Conservation (phyloP, 2,329 filamentous ascomycete genomes). For the Tolypocladium nubicola region DNA sequence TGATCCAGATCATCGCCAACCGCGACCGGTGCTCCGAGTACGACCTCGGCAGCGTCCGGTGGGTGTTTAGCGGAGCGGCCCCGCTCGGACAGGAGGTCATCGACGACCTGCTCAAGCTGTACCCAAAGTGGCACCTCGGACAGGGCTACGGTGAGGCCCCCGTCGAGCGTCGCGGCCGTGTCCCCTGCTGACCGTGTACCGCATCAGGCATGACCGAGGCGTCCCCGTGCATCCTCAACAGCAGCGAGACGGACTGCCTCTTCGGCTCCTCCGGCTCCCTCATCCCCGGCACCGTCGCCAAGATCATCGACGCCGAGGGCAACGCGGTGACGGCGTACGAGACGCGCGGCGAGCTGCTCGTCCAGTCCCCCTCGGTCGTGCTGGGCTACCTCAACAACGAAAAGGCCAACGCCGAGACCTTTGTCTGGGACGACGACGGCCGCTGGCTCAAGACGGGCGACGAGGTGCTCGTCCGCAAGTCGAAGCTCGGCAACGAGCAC, state of each 20-base stretch:
- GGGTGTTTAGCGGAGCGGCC: conserved; percentile 63
- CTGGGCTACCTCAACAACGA: conserved; percentile 83
- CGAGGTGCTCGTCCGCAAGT: conserved; percentile 59
- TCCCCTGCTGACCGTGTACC: neutral
- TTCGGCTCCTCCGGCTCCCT: conserved; percentile 60
- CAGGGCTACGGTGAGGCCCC: conserved; percentile 58
- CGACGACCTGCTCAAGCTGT: conserved; percentile 47
- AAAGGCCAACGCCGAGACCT: conserved; percentile 73
- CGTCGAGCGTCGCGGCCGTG: neutral
- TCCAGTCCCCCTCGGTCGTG: conserved; percentile 67
- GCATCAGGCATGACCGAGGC: conserved; percentile 61
- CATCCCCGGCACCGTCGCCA: conserved; percentile 50
- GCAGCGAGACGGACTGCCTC: conserved; percentile 47
- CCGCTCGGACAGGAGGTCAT: conserved; percentile 62
- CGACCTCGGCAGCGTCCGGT: conserved; percentile 56
- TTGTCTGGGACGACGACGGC: conserved; percentile 53
- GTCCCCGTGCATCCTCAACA: conserved; percentile 53
- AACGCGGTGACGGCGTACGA: conserved; percentile 58
- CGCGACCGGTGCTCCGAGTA: conserved; percentile 48
- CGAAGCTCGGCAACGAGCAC: conserved; percentile 63
- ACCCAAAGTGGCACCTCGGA: conserved; percentile 53
- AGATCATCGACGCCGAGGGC: conserved; percentile 56
- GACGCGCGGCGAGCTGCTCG: conserved; percentile 68
- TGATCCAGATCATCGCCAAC: conserved; percentile 62
- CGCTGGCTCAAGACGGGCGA: conserved; percentile 80